phyloP scores from a whole-genome alignment of 345 rosid species.

The Pelargonium nanum region DNA sequence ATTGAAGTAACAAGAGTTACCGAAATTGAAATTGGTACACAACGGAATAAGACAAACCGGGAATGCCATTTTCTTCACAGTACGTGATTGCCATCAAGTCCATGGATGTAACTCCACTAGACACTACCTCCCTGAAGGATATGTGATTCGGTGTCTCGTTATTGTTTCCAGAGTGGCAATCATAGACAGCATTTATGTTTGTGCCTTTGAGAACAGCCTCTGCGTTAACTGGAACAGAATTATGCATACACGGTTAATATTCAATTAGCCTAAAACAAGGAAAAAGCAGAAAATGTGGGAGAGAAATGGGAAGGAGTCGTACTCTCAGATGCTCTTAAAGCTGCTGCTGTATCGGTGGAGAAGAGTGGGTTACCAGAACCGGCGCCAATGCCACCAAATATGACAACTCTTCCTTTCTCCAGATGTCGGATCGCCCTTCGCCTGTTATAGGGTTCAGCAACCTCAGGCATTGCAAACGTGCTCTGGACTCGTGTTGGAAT shows the following conservation, averaged over 20 bases:
- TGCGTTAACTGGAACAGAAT: constrained; percentile 89
- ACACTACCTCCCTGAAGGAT: constrained; percentile 52
- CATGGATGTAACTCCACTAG: constrained; percentile 62
- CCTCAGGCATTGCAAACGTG: constrained; percentile 55
- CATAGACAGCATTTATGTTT: constrained; percentile 65
- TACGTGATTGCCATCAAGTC: constrained; percentile 71
- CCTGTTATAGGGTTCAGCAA: constrained; percentile 76
- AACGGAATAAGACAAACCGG: constrained; percentile 32
- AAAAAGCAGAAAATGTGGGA: background rate
- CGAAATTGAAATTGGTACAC: too few species aligned
- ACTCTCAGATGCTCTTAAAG: constrained; percentile 85
- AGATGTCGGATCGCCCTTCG: constrained; percentile 77
- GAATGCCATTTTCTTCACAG: constrained; percentile 82
- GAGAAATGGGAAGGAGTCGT: constrained; percentile 9
- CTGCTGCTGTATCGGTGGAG: constrained; percentile 83
- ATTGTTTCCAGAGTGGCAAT: constrained; percentile 52
- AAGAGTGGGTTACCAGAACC: constrained; percentile 82
- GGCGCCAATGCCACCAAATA: constrained; percentile 88
- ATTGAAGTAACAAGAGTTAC: too few species aligned
- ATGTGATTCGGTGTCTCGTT: constrained; percentile 56
- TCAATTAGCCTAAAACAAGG: too few species aligned
- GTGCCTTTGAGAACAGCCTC: constrained; percentile 82
- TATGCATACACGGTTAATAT: too few species aligned
- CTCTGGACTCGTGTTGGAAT: constrained; percentile 71
- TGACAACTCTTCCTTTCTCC: constrained; percentile 88